phyloP scores from a whole-genome alignment of 805 yeast genomes.

The Blastobotrys chiropterorum region DNA sequence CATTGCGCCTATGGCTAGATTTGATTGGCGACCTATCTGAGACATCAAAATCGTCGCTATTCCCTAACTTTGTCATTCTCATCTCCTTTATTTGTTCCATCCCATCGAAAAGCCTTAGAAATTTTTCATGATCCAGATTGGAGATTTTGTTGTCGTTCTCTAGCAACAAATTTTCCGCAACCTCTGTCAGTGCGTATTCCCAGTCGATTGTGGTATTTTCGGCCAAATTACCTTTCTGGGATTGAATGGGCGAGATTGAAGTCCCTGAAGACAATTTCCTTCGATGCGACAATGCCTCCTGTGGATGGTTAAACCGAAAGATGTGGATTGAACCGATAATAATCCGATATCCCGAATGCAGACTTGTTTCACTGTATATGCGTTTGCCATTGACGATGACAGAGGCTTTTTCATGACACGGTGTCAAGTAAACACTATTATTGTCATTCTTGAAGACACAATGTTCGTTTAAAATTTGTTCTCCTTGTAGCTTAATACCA shows the following conservation, averaged over 20 bases:
- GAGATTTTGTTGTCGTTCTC: not conserved
- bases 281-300: slow-evolving; percentile 6
- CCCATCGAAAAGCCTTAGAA: not conserved
- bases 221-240: not conserved
- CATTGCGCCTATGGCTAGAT: not conserved
- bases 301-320: slow-evolving; percentile 22
- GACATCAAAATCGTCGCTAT: not conserved
- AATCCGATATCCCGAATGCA: slow-evolving; percentile 23
- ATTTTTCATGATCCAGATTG: not conserved
- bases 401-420: slow-evolving; percentile 12
- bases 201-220: not conserved
- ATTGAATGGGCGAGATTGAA: not conserved
- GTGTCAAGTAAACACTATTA: slow-evolving; percentile 16
- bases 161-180: not conserved
- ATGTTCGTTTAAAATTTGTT: slow-evolving; percentile 17
- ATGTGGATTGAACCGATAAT: slow-evolving; percentile 22
- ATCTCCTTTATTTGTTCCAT: not conserved
- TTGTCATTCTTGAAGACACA: slow-evolving; percentile 19
- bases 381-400: slow-evolving; percentile 22
- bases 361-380: slow-evolving; percentile 8
- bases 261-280: not conserved
- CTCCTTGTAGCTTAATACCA: slow-evolving; percentile 23
- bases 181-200: slow-evolving; percentile 2
- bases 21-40: not conserved
- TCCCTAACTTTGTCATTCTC: not conserved